Conservation (phyloP, 1,284 basidiomycete species). For the Pseudozyma sp. region DNA sequence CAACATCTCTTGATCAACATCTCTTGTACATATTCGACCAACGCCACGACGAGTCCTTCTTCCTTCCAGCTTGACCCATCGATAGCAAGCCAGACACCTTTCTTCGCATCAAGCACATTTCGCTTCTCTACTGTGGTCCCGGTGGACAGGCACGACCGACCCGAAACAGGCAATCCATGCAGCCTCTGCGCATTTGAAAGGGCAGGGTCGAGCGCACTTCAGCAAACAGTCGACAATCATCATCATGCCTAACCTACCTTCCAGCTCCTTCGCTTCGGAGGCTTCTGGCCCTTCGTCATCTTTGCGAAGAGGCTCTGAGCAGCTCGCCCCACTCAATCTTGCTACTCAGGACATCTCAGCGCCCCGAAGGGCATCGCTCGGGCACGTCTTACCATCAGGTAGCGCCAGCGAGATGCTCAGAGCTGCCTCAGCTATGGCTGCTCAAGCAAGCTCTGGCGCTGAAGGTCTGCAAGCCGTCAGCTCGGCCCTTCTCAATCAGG, state of each 20-base stretch:
- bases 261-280: conserved; percentile 22
- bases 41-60: no score
- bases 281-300: conserved; percentile 10
- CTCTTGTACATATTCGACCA: no score
- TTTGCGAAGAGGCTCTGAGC: conserved; percentile 39
- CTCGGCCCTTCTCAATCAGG: conserved; percentile 52
- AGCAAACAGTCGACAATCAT: neutral
- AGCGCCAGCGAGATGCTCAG: conserved; percentile 55
- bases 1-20: no score
- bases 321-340: conserved; percentile 9
- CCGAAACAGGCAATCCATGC: neutral
- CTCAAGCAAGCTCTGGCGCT: conserved; percentile 49
- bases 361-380: conserved; percentile 31
- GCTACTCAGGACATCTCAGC: conserved; percentile 1
- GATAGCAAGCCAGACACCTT: no score
- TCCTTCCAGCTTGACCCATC: no score
- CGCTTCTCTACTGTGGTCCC: no score
- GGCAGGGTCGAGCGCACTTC: neutral
- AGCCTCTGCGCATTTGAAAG: neutral
- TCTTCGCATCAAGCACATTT: no score
- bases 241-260: conserved; percentile 35
- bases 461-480: conserved; percentile 55
- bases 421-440: conserved; percentile 53
- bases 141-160: no score
- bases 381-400: conserved; percentile 10